Conservation (phyloP, 805 yeast species). For the Ogataea henricii region DNA sequence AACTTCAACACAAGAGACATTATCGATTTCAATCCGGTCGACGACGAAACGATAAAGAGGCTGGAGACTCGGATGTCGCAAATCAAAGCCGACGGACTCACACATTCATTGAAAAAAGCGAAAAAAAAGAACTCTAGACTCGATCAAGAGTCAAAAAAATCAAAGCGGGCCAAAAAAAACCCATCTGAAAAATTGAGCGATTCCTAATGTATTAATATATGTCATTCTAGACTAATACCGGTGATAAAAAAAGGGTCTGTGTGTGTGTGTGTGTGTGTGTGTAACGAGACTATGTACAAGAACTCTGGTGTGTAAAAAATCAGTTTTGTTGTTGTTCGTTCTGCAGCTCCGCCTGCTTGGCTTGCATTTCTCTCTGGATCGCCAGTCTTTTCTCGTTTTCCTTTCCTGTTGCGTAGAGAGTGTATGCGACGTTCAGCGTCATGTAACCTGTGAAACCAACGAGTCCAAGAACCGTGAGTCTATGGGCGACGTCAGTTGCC, state of each 20-base stretch:
- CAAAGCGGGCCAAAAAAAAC: constrained; percentile 1
- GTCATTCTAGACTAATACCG: background rate
- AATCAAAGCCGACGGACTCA: constrained; percentile 29
- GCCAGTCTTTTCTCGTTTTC: constrained; percentile 48
- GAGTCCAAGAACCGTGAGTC: constrained; percentile 67
- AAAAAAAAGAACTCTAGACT: constrained; percentile 14
- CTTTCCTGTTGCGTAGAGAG: constrained; percentile 54
- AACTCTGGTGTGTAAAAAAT: background rate
- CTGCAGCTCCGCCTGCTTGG: constrained; percentile 28
- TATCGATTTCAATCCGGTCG: constrained; percentile 34
- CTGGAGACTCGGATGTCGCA: constrained; percentile 17
- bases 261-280: no score
- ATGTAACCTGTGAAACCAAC: constrained; percentile 55
- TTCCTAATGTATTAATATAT: constrained; percentile 3
- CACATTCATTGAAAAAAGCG: constrained; percentile 39
- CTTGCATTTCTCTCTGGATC: constrained; percentile 32
- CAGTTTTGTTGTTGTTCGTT: constrained; percentile 17
- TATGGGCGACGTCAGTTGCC: constrained; percentile 70
- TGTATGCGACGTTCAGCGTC: constrained; percentile 53
- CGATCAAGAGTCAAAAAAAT: constrained; percentile 5
- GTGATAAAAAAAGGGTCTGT: no score
- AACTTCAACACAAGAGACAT: constrained; percentile 27
- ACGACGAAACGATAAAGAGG: constrained; percentile 3
- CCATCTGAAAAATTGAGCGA: background rate
- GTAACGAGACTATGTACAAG: constrained; percentile 3